Evolutionary conservation across 2,329 filamentous ascomycete species (phyloP).

Genomic region (Ophiostoma quercus): DNA sequence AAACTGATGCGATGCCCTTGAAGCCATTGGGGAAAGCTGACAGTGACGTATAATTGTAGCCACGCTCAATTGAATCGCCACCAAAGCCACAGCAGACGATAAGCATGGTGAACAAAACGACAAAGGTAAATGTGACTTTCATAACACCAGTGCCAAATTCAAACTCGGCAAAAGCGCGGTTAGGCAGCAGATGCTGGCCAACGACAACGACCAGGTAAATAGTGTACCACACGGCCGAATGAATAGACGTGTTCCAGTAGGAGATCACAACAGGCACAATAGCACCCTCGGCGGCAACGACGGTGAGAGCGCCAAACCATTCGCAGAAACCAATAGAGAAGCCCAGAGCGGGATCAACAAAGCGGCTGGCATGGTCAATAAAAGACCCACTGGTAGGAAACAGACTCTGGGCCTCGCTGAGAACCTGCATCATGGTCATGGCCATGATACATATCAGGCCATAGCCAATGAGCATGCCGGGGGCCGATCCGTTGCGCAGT

Average conservation of each 20-base stretch:
- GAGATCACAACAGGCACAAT: constrained; percentile 33
- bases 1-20: constrained; percentile 68
- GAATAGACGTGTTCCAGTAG: constrained; percentile 41
- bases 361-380: constrained; percentile 51
- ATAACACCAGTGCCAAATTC: constrained; percentile 30
- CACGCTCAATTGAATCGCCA: constrained; percentile 25
- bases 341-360: constrained; percentile 53
- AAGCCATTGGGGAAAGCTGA: constrained; percentile 56
- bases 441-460: constrained; percentile 25
- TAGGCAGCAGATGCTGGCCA: constrained; percentile 40
- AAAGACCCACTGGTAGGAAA: constrained; percentile 51
- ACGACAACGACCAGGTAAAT: constrained; percentile 30
- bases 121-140: constrained; percentile 28
- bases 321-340: constrained; percentile 53
- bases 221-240: constrained; percentile 44
- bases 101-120: constrained; percentile 26
- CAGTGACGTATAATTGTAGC: constrained; percentile 25
- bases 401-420: constrained; percentile 25
- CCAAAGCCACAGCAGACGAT: constrained; percentile 24
- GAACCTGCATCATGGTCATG: constrained; percentile 24
- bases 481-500: constrained; percentile 61
- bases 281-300: constrained; percentile 25
- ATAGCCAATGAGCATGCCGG: constrained; percentile 26
- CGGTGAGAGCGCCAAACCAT: constrained; percentile 39
- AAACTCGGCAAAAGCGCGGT: constrained; percentile 43